A percentile compares a stretch with the other conserved stretches of the same genome.
phyloP scores from a whole-genome alignment of 176 grass and related monocot genomes.

The Carex scoparia region DNA sequence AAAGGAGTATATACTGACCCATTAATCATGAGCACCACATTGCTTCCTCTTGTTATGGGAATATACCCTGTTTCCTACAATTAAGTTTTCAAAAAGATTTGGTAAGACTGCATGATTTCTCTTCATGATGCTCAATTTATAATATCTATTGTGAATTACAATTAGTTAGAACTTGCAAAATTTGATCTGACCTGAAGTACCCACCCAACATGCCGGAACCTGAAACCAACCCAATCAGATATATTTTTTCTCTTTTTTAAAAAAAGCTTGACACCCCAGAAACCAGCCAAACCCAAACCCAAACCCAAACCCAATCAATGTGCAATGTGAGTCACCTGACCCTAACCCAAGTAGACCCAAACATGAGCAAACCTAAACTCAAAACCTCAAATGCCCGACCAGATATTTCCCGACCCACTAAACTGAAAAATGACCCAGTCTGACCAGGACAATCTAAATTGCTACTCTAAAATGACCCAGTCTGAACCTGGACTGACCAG shows the following conservation, averaged over 20 bases:
- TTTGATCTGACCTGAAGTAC: not conserved
- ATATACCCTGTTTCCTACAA: slow-evolving; percentile 46
- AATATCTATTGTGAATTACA: not conserved
- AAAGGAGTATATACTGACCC: slow-evolving; percentile 29
- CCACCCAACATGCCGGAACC: not conserved
- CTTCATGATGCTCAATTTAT: not conserved
- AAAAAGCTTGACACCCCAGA: not conserved
- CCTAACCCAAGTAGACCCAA: not conserved
- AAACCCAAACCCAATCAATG: not conserved
- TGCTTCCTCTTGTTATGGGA: slow-evolving; percentile 40
- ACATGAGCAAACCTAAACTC: not conserved
- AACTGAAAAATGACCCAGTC: not conserved
- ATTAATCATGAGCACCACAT: slow-evolving; percentile 54
- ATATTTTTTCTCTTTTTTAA: not conserved
- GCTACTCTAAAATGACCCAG: not conserved
- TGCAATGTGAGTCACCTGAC: not conserved
- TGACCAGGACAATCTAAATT: not conserved
- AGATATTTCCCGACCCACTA: not conserved
- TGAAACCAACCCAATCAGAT: not conserved
- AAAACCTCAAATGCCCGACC: not conserved
- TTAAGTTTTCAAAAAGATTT: not conserved
- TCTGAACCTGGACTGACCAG: not conserved
- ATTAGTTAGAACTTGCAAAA: not conserved
- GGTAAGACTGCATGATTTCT: not conserved
- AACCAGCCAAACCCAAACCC: not conserved